Evolutionary conservation across 2,329 filamentous ascomycete genomes (phyloP), one percentile per base, ranked within the genome.

Genomic region (Penicillium brasilianum): DNA sequence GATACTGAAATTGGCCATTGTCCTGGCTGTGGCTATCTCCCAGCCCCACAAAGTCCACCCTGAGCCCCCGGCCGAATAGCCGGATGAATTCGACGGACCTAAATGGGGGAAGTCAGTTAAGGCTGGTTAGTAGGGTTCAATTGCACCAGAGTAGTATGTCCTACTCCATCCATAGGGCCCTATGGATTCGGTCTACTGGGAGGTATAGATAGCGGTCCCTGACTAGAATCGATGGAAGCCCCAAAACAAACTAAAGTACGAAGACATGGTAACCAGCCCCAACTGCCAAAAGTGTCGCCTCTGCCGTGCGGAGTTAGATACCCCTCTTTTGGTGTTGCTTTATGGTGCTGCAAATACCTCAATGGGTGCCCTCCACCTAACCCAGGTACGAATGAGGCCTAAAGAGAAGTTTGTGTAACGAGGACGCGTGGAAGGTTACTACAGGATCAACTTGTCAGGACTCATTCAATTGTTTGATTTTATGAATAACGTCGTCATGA

Each of bases 61-160:
- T 43, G 39, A 22, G 13, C 39, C 22, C 13, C 43, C 10, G 28
- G 48, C n/a, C 28, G n/a, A 20, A 32, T n/a, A 18, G 28, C 28
- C n/a, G 48, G 48, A 50, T 50, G 30, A n/a, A 34, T n/a, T 20
- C 14, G 46, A 50, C 18, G 22, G 43, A 43, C 39, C 18, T 43
- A 18, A 43, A 22, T n/a, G n/a, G 25, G 44, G 4, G 25, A 30
- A 30, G 5, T 25, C 44, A 28, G 44, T 48, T 30, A 14, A 48
- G 48, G 30, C 30, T 50, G 20, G 30, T 50, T 48, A 48, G 14
- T 48, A n/a, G n/a, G n/a, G n/a, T n/a, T n/a, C n/a, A n/a, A n/a
- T n/a, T 43, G 39, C 0, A 43, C 6, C 44, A 16, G 22, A 11
- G 44, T 30, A 48, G 44, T n/a, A 30, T n/a, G n/a, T 14, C 44